Evolutionary conservation across 2,329 filamentous ascomycete genomes (phyloP).

Genomic region (Endoconidiophora polonica): DNA sequence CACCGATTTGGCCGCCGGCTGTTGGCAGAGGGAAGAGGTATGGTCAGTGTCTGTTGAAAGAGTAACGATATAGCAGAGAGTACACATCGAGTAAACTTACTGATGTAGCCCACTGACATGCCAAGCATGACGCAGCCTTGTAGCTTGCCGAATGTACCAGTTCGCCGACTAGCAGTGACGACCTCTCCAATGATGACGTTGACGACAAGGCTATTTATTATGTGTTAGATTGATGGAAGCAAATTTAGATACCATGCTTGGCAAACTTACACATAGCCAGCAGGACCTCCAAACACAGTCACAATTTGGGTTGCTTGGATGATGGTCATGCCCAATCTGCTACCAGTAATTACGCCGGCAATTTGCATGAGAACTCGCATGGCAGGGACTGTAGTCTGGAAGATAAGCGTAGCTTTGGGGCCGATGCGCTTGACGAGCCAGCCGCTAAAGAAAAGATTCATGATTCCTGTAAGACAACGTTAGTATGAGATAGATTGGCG

Average conservation of each 20-base stretch:
- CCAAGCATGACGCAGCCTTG: slow-evolving; percentile 54
- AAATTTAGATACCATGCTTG: rapidly evolving
- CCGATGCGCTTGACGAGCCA: slow-evolving; percentile 51
- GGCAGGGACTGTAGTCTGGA: slow-evolving; percentile 48
- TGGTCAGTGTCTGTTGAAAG: neutral
- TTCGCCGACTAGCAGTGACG: slow-evolving; percentile 41
- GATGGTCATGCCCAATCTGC: slow-evolving; percentile 46
- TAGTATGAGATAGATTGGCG: neutral
- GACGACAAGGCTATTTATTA: slow-evolving; percentile 33
- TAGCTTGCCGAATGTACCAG: slow-evolving; percentile 46
- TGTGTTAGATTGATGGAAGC: slow-evolving; percentile 1
- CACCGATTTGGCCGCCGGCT: slow-evolving; percentile 48
- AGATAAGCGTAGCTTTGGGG: slow-evolving; percentile 42
- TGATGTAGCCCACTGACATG: slow-evolving; percentile 43
- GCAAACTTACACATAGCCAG: slow-evolving; percentile 40
- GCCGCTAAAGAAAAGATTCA: slow-evolving; percentile 51
- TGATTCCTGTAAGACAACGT: slow-evolving; percentile 21
- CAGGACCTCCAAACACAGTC: slow-evolving; percentile 50
- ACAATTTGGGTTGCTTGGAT: slow-evolving; percentile 52
- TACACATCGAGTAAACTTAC: slow-evolving; percentile 20
- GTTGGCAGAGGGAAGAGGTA: neutral
- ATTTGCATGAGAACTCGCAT: slow-evolving; percentile 47
- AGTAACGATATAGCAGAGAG: neutral
- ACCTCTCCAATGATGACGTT: slow-evolving; percentile 54
- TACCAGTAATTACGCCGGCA: slow-evolving; percentile 44